Evolutionary conservation across 257 asterid genomes (phyloP), one percentile per base, ranked within the genome.

Genomic region (Gynochthodes officinalis): DNA sequence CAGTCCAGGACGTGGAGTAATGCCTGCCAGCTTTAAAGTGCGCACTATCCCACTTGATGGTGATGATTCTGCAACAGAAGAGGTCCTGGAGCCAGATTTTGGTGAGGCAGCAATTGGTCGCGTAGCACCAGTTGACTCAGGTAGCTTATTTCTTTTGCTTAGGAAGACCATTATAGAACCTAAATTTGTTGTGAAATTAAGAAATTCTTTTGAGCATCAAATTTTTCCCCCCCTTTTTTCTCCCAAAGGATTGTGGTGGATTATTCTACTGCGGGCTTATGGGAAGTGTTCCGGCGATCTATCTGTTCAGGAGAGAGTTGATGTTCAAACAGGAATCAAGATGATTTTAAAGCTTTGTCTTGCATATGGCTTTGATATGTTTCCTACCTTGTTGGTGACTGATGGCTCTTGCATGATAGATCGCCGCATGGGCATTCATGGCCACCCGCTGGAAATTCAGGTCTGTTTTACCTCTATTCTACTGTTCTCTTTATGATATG

Each of bases 101-200:
- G 97, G 97, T 27, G 97, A 91, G 86, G 97, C 95, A 27, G 96
- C 96, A 52, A 91, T 91, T 83, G 97, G 95, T 71, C 91, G 97
- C 27, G 97, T 91, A 28, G 97, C 97, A 9, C 97, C 97, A 58
- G 95, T 89, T 63, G 97, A 91, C 74, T 91, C 96, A 77, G 97
- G 97, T 91, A 48, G 67, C n/a, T 60, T 37, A 12, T 46, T 57
- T 50, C 37, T 73, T 63, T 14, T 73, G 65, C 59, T 37, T 54
- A 11, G 55, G 37, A 14, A 58, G 32, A 50, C 43, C 58, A 35
- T 60, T 60, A 1, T 13, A n/a, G 21, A 27, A 28, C 0, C 30
- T 42, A 15, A 49, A 32, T 4, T 30, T 6, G 21, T 32, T 46
- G 28, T 33, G 25, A 32, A 52, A 12, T 57, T 23, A 21, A 27